Evolutionary conservation across 768 basidiomycete species (phyloP), one percentile per base, ranked within the genome.

Genomic region (Psilocybe cubensis): DNA sequence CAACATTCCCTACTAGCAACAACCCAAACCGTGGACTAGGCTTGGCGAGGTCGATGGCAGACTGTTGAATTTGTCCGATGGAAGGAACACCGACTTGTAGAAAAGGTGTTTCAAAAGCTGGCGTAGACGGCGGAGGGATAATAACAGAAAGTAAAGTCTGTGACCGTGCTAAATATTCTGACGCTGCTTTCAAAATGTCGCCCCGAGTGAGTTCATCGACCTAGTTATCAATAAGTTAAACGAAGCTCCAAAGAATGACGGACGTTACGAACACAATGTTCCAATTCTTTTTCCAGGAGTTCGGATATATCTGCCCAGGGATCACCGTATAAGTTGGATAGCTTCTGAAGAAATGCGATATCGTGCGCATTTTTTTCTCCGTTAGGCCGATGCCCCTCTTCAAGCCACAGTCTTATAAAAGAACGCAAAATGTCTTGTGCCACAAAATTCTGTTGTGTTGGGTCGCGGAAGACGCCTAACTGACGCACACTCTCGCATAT

Each of bases 1-100:
- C 67, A 58, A 72, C 69, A 62, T 74, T 79, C 51, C 83, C 87
- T 56, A 90, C 78, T 55, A 92, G 77, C 44, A 94, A 72, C 66
- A 92, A 74, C 14, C 89, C 89, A 72, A 94, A 91, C 56, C 92
- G 79, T 41, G 88, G 79, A 38, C 86, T 85, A 17, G 90, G 84
- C 61, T 88, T 90, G 20, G 85, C 87, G 28, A 89, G 69, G 35
- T 87, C 83, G 41, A 91, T 66, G 25, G 84, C 82, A 33, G 85
- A 72, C 49, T 84, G 80, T 65, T 84, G 83, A 23, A 80, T 76
- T 57, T 83, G 76, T 47, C 87, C 84, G 35, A 74, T 62, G 14
- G 71, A 63, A 55, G 89, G 85, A 24, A 75, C 68, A 4, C 87
- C 87, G 57, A 80, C 78, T 27, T 75, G 77, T 56, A 87, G 72